These are phyloP conservation scores for Psilocybe subaeruginosa DNA, from an alignment of 768 basidiomycete species.

Conservation along the genomic window DNA sequence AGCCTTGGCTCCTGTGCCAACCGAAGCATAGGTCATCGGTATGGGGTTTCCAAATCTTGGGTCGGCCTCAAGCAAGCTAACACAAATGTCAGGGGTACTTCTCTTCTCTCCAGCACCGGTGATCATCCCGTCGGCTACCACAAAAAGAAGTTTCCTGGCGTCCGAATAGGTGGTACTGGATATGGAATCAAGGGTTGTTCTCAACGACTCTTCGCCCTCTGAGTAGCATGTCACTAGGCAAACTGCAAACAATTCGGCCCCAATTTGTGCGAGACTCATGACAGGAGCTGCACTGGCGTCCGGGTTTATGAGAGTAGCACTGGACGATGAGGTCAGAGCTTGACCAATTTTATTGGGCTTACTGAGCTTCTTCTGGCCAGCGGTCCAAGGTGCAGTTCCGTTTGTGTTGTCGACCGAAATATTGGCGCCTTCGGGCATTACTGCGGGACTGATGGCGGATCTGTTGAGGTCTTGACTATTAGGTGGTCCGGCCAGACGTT, in stretches of 20 bases:
- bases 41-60: constrained; percentile 94
- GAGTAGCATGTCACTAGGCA: constrained; percentile 98
- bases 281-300: constrained; percentile 54
- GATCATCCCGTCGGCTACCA: constrained; percentile 98
- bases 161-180: constrained; percentile 92
- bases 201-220: constrained; percentile 91
- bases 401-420: constrained; percentile 87
- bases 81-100: constrained; percentile 97
- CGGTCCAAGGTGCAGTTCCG: constrained; percentile 96
- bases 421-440: constrained; percentile 96
- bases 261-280: constrained; percentile 89
- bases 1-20: constrained; percentile 86
- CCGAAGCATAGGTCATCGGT: constrained; percentile 92
- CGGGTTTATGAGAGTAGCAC: constrained; percentile 56
- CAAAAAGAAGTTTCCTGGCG: constrained; percentile 86
- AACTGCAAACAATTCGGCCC: constrained; percentile 92
- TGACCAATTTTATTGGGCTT: constrained; percentile 52
- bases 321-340: constrained; percentile 53
- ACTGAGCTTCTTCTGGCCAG: constrained; percentile 53
- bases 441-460: constrained; percentile 89
- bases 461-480: constrained; percentile 72
- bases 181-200: constrained; percentile 92
- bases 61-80: constrained; percentile 88
- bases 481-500: constrained; percentile 77
- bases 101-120: constrained; percentile 95